Evolutionary conservation across 208 protist genomes (phyloP).

Genomic region (Borovskyia barvae): DNA sequence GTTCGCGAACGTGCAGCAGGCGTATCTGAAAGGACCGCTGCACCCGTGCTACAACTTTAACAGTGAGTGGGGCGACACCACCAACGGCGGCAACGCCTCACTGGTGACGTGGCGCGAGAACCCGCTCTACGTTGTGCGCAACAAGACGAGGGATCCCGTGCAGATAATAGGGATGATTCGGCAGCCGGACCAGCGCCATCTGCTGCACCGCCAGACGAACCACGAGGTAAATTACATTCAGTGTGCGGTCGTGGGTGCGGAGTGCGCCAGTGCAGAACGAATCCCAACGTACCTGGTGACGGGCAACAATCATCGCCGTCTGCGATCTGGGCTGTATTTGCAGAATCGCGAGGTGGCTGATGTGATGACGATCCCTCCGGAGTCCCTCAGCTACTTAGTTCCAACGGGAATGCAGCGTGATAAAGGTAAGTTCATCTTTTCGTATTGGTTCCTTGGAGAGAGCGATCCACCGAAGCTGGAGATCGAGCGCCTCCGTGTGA

Average conservation of each 20-base stretch:
- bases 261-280: slow-evolving; percentile 30
- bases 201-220: slow-evolving; percentile 59
- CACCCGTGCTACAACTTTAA: slow-evolving; percentile 57
- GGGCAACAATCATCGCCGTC: slow-evolving; percentile 72
- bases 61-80: slow-evolving; percentile 65
- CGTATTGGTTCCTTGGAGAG: slow-evolving; percentile 59
- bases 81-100: slow-evolving; percentile 63
- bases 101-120: slow-evolving; percentile 70
- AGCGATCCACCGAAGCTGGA: slow-evolving; percentile 40
- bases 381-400: slow-evolving; percentile 78
- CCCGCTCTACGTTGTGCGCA: slow-evolving; percentile 62
- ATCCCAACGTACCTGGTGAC: slow-evolving; percentile 81
- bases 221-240: slow-evolving; percentile 75
- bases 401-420: slow-evolving; percentile 65
- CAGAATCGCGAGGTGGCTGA: slow-evolving; percentile 65
- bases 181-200: slow-evolving; percentile 76
- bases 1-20: slow-evolving; percentile 52
- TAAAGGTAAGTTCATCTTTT: slow-evolving; percentile 82
- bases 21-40: slow-evolving; percentile 30
- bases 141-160: slow-evolving; percentile 41
- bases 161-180: slow-evolving; percentile 73
- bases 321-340: slow-evolving; percentile 63
- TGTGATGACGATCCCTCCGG: slow-evolving; percentile 57
- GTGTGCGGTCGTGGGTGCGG: slow-evolving; percentile 51
- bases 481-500: slow-evolving; percentile 36